Percentiles rank a stretch among this genome's conserved stretches.
These are phyloP conservation scores for Cladosporium sp. DNA, from an alignment of 2,329 filamentous ascomycete species.

Conservation along the genomic window DNA sequence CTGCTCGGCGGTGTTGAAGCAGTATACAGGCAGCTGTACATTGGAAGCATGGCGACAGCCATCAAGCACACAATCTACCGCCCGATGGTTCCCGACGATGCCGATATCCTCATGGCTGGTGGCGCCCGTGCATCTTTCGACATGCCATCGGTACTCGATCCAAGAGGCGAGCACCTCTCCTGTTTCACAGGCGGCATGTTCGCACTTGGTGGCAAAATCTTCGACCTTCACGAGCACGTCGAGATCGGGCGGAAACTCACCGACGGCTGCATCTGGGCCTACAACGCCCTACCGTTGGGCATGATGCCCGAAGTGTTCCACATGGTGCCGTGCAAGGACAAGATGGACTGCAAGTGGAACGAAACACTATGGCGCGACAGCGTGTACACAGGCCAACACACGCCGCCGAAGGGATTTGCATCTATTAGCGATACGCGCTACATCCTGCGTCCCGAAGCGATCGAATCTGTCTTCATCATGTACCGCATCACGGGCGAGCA, in stretches of 20 bases:
- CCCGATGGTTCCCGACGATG: conserved; percentile 44
- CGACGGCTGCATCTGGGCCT: conserved; percentile 61
- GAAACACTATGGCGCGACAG: conserved; percentile 47
- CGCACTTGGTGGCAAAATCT: conserved; percentile 55
- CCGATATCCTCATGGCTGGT: conserved; percentile 46
- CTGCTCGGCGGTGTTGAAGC: conserved; percentile 44
- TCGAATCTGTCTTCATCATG: conserved; percentile 59
- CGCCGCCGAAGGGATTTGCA: conserved; percentile 42
- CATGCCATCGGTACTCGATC: conserved; percentile 34
- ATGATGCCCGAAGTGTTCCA: conserved; percentile 60
- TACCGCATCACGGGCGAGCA: conserved; percentile 57
- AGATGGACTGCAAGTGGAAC: conserved; percentile 49
- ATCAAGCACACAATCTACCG: conserved; percentile 45
- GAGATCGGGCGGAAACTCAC: conserved; percentile 54
- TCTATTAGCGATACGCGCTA: conserved; percentile 43
- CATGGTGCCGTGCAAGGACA: conserved; percentile 46
- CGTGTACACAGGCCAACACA: conserved; percentile 27
- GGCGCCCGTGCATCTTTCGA: conserved; percentile 33
- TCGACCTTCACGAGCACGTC: conserved; percentile 51
- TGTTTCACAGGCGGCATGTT: conserved; percentile 63
- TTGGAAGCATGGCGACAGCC: conserved; percentile 43
- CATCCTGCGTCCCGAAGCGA: conserved; percentile 52
- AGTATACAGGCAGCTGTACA: conserved; percentile 53
- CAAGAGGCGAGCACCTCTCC: conserved; percentile 54
- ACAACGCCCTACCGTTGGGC: conserved; percentile 52